Evolutionary conservation across 768 basidiomycete species (phyloP).

Genomic region (Xerocomellus amylosporus): DNA sequence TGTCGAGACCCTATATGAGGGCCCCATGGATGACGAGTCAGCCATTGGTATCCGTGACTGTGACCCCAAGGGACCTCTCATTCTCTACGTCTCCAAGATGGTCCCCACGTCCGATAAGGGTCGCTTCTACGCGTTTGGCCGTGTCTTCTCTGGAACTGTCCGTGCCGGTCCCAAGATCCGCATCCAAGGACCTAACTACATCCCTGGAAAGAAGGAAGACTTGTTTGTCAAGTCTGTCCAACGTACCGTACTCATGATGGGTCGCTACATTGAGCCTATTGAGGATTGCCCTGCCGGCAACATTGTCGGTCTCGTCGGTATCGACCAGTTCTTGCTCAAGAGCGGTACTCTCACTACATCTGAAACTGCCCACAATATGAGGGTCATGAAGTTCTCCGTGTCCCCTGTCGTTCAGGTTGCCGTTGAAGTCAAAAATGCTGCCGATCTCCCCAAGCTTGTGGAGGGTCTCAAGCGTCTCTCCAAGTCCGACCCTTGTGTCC

Average conservation of each 20-base stretch:
- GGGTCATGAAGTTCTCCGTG: constrained; percentile 99
- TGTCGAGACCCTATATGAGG: constrained; percentile 99
- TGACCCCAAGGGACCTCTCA: constrained; percentile 93
- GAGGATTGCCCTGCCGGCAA: constrained; percentile 99
- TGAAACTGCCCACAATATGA: constrained; percentile 99
- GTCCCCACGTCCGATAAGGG: constrained; percentile 99
- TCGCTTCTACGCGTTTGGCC: constrained; percentile 99
- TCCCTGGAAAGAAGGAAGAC: constrained; percentile 99
- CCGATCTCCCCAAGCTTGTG: constrained; percentile 98
- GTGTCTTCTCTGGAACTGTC: constrained; percentile 99
- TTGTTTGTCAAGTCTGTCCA: constrained; percentile 97
- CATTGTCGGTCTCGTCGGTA: constrained; percentile 98
- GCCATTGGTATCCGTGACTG: constrained; percentile 98
- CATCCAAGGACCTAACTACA: constrained; percentile 98
- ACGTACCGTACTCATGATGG: constrained; percentile 99
- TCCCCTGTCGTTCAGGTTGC: constrained; percentile 99
- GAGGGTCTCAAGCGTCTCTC: constrained; percentile 99
- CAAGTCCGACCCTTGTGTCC: constrained; percentile 99
- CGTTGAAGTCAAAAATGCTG: constrained; percentile 99
- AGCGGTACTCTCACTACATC: constrained; percentile 96
- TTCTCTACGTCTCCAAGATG: constrained; percentile 99
- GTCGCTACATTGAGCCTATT: constrained; percentile 96
- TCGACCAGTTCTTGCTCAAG: constrained; percentile 99
- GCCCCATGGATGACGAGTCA: constrained; percentile 99
- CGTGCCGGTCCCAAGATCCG: constrained; percentile 97